Evolutionary conservation across 176 grass and related monocot species (phyloP).

Genomic region (Rhynchospora breviuscula): DNA sequence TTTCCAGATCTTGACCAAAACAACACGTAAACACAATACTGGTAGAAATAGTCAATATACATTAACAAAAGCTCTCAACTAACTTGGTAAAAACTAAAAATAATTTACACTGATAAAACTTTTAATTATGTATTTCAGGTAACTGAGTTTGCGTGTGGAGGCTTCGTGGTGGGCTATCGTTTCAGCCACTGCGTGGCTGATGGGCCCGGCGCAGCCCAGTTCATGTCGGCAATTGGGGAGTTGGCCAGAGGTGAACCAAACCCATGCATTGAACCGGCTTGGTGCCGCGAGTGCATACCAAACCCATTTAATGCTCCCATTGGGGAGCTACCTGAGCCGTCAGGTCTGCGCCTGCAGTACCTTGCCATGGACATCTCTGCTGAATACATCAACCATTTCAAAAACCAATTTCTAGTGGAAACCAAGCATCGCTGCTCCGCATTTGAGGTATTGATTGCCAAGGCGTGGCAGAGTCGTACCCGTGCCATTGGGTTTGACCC

Average conservation of each 20-base stretch:
- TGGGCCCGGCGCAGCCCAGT: constrained; percentile 63
- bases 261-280: constrained; percentile 36
- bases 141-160: constrained; percentile 70
- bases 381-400: constrained; percentile 71
- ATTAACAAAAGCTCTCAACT: neutral
- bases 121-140: constrained; percentile 48
- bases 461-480: constrained; percentile 69
- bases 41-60: neutral
- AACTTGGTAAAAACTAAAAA: neutral
- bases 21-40: neutral
- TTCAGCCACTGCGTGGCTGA: constrained; percentile 73
- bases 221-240: constrained; percentile 66
- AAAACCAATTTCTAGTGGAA: constrained; percentile 51
- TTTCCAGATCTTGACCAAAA: constrained; percentile 20
- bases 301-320: constrained; percentile 32
- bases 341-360: constrained; percentile 57
- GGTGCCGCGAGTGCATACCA: constrained; percentile 67
- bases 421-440: constrained; percentile 55
- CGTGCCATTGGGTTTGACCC: constrained; percentile 37
- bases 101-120: neutral
- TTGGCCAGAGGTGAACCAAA: constrained; percentile 33
- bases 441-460: constrained; percentile 82
- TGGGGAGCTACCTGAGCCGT: constrained; percentile 38
- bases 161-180: constrained; percentile 79
- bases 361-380: constrained; percentile 67